phyloP scores from a whole-genome alignment of 2,329 filamentous ascomycete genomes.

The Fusarium sacchari region DNA sequence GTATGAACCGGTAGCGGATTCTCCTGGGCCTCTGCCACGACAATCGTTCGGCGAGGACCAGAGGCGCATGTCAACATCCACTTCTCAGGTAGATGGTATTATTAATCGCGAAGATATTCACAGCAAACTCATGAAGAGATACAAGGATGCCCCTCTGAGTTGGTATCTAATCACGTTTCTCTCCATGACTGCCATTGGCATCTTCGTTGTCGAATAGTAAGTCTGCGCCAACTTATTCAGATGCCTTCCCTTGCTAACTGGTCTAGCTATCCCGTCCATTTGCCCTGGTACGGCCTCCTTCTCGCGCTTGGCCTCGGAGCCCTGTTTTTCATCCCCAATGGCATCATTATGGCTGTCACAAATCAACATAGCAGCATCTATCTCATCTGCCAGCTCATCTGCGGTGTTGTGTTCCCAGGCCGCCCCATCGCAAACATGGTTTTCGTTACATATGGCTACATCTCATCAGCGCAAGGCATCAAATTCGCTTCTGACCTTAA shows the following conservation, averaged over 20 bases:
- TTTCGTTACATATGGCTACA: slow-evolving; percentile 91
- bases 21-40: slow-evolving; percentile 32
- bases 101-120: slow-evolving; percentile 83
- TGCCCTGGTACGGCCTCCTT: slow-evolving; percentile 88
- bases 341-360: slow-evolving; percentile 92
- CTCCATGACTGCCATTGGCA: slow-evolving; percentile 80
- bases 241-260: slow-evolving; percentile 8
- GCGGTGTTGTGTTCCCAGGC: slow-evolving; percentile 83
- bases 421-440: slow-evolving; percentile 93
- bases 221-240: slow-evolving; percentile 44
- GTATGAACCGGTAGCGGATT: slow-evolving; percentile 63
- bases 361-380: slow-evolving; percentile 91
- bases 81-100: slow-evolving; percentile 61
- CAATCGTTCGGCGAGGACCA: slow-evolving; percentile 31
- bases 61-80: slow-evolving; percentile 49
- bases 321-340: slow-evolving; percentile 87
- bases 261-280: slow-evolving; percentile 77
- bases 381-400: slow-evolving; percentile 86
- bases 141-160: slow-evolving; percentile 80
- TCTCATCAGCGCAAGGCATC: slow-evolving; percentile 87
- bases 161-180: slow-evolving; percentile 85
- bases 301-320: slow-evolving; percentile 81
- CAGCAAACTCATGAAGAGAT: slow-evolving; percentile 83
- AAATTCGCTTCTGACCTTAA: slow-evolving; percentile 91
- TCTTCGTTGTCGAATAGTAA: slow-evolving; percentile 87